Percentiles rank a stretch among this genome's conserved stretches.
These are phyloP conservation scores for Sporothrix phasma DNA, from an alignment of 2,329 filamentous ascomycete species.

Conservation along the genomic window DNA sequence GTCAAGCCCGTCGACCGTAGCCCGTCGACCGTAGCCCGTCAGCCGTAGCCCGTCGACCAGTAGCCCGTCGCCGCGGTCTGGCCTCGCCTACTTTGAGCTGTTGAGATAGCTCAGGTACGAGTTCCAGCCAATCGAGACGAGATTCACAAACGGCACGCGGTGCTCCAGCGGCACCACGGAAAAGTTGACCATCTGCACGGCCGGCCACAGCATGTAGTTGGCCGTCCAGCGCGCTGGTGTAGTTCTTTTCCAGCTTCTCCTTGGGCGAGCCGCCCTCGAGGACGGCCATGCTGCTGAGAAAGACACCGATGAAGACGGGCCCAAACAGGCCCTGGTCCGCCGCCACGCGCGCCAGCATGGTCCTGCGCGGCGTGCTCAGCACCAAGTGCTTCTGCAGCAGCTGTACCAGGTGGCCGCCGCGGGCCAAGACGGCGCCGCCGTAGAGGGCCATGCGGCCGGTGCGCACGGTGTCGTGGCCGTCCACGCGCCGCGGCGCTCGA, in stretches of 20 bases:
- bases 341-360: slow-evolving; percentile 67
- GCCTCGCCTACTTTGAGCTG: slow-evolving; percentile 26
- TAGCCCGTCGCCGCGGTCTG: background rate
- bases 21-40: no score
- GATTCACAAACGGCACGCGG: slow-evolving; percentile 76
- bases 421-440: slow-evolving; percentile 76
- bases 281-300: slow-evolving; percentile 75
- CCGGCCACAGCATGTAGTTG: slow-evolving; percentile 85
- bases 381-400: slow-evolving; percentile 61
- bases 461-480: slow-evolving; percentile 58
- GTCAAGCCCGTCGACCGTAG: no score
- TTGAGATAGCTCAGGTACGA: slow-evolving; percentile 55
- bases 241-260: slow-evolving; percentile 64
- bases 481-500: slow-evolving; percentile 67
- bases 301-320: slow-evolving; percentile 70
- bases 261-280: slow-evolving; percentile 54
- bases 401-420: slow-evolving; percentile 80
- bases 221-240: slow-evolving; percentile 61
- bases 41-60: background rate
- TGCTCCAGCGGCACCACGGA: slow-evolving; percentile 74
- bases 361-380: slow-evolving; percentile 53
- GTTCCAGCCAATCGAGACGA: slow-evolving; percentile 61
- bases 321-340: slow-evolving; percentile 77
- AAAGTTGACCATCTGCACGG: slow-evolving; percentile 80
- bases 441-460: slow-evolving; percentile 74